These are phyloP conservation scores for Exserohilum rostratum DNA, from an alignment of 2,329 filamentous ascomycete species.

Conservation along the genomic window DNA sequence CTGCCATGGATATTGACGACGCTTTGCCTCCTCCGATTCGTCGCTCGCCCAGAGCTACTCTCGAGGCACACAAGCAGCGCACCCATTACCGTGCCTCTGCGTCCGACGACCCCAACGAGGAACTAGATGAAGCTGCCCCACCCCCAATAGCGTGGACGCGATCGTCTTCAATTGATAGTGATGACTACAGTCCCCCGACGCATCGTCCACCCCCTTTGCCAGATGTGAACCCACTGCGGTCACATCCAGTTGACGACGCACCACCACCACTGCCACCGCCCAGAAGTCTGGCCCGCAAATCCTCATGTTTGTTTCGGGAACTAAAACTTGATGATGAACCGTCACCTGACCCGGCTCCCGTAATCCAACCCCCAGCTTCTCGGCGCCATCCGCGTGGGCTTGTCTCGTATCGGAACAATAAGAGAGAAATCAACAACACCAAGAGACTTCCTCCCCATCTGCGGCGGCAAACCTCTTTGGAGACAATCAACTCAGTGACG, in stretches of 20 bases:
- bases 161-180: conserved; percentile 13
- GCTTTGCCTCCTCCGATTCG: conserved; percentile 24
- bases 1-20: conserved; percentile 25
- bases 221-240: conserved; percentile 27
- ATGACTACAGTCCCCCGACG: not conserved
- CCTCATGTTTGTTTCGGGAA: conserved; percentile 28
- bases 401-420: conserved; percentile 29
- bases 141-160: conserved; percentile 25
- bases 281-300: conserved; percentile 17
- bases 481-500: conserved; percentile 42
- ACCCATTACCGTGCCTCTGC: conserved; percentile 14
- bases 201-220: conserved; percentile 14
- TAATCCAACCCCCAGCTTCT: conserved; percentile 13
- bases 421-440: conserved; percentile 18
- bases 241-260: conserved; percentile 24
- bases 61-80: conserved; percentile 22
- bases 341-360: conserved; percentile 16
- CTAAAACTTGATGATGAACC: conserved; percentile 7
- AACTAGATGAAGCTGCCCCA: conserved; percentile 25
- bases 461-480: conserved; percentile 35
- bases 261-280: conserved; percentile 11
- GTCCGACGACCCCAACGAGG: conserved; percentile 17
- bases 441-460: conserved; percentile 30
- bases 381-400: conserved; percentile 21
- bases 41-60: conserved; percentile 26